These are phyloP conservation scores for Kalmusia sp. DNA, from an alignment of 2,329 filamentous ascomycete genomes.

Conservation along the genomic window DNA sequence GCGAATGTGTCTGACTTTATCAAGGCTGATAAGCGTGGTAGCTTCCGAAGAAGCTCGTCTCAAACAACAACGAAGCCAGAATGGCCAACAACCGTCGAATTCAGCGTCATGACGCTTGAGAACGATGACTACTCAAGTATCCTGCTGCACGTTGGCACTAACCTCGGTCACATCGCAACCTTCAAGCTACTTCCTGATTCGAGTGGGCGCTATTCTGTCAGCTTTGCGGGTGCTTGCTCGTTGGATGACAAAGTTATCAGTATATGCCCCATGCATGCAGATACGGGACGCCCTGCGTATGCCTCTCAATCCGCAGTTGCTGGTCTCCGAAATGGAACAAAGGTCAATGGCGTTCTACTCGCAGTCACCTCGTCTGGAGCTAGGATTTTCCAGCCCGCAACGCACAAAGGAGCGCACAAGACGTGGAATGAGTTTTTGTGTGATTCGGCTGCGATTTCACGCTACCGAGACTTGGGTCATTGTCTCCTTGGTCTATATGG, in stretches of 20 bases:
- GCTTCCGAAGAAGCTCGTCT: conserved; percentile 67
- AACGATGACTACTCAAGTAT: conserved; percentile 97
- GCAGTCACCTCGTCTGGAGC: conserved; percentile 76
- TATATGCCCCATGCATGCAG: conserved; percentile 79
- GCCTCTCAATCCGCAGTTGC: conserved; percentile 79
- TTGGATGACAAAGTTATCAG: conserved; percentile 75
- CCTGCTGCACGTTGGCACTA: conserved; percentile 88
- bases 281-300: conserved; percentile 75
- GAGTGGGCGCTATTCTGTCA: conserved; percentile 73
- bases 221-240: conserved; percentile 71
- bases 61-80: conserved; percentile 62
- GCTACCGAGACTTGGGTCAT: conserved; percentile 76
- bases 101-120: conserved; percentile 87
- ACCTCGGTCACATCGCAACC: conserved; percentile 80
- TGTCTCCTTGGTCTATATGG: conserved; percentile 86
- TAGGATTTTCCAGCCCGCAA: conserved; percentile 87
- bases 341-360: conserved; percentile 81
- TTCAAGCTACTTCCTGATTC: conserved; percentile 85
- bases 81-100: conserved; percentile 83
- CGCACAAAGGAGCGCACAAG: conserved; percentile 88
- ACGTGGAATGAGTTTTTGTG: conserved; percentile 85
- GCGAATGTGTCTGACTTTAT: conserved; percentile 74
- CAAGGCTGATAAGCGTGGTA: conserved; percentile 77
- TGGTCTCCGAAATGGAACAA: conserved; percentile 74
- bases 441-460: conserved; percentile 78